Evolutionary conservation across 257 asterid genomes (phyloP), one percentile per base, ranked within the genome.

Genomic region (Fraxinus cuspidata): DNA sequence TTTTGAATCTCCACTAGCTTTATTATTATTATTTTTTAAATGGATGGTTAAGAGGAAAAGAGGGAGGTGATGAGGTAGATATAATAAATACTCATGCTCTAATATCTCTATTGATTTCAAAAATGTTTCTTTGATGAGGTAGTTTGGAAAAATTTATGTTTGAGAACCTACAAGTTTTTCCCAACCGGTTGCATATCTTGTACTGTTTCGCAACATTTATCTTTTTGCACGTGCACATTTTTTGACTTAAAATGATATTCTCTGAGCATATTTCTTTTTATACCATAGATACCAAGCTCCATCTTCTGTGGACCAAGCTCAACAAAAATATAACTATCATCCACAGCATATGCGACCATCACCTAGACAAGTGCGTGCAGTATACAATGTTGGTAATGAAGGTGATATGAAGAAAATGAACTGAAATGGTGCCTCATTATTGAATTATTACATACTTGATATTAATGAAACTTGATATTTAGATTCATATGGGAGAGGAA

Each of bases 401-500:
- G 97, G 98, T 95, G 78, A 63, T 63, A 12, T 25, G 31, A 34
- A 81, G 74, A 74, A 29, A 76, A 56, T 56, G 44, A 32, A 19
- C 64, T 34, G 66, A 32, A 44, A 16, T 28, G 71, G 27, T 47
- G 6, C 47, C 76, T 18, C 19, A 40, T 40, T 56, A 21, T 44
- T 11, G 64, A 64, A 56, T 5, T 71, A 10, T 70, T 82, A 42
- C 40, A 1, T 70, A 18, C 37, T 2, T 67, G 18, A 31, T 70
- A 70, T 21, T 77, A 38, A 58, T 37, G 38, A 18, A 60, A 68
- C 71, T 77, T 66, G 74, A 69, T 11, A 68, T 82, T 66, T 77
- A 95, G 99, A 90, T 82, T 74, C 92, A 70, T 91, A 93, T 86
- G 97, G 88, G 70, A 88, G 92, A 80, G 97, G 97, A 65, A 83